These are phyloP conservation scores for Cenchrus americanus DNA, from an alignment of 176 grass and related monocot species.

Conservation along the genomic window DNA sequence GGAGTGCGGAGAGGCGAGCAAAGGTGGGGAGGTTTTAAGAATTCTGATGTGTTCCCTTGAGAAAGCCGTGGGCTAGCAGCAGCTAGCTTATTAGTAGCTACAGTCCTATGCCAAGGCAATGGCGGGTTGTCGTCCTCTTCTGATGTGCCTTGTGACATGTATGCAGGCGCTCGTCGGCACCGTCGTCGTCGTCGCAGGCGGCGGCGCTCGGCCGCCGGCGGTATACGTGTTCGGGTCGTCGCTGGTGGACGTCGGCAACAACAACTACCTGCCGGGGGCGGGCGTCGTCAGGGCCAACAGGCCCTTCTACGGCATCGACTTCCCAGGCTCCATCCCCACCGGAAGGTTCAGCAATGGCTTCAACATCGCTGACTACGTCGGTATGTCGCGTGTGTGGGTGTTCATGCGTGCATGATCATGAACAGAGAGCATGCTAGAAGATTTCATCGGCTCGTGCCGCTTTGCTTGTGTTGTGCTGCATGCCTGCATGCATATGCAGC, in stretches of 20 bases:
- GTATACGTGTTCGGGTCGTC: slow-evolving; percentile 55
- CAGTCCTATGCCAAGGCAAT: neutral
- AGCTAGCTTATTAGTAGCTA: neutral
- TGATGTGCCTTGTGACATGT: neutral
- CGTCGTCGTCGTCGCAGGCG: neutral
- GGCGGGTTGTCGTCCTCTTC: neutral
- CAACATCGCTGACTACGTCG: slow-evolving; percentile 47
- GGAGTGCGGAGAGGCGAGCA: too few species aligned
- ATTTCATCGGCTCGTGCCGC: neutral
- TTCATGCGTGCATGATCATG: neutral
- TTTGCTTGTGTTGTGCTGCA: neutral
- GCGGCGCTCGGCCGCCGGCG: neutral
- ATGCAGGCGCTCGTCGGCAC: neutral
- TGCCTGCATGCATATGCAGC: slow-evolving; percentile 18
- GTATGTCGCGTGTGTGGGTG: neutral
- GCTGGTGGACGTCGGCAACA: slow-evolving; percentile 53
- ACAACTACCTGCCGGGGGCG: slow-evolving; percentile 33
- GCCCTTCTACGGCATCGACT: slow-evolving; percentile 50
- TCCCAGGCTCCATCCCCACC: slow-evolving; percentile 36
- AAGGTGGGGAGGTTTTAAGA: too few species aligned
- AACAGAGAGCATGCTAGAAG: neutral
- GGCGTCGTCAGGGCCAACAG: slow-evolving; percentile 29
- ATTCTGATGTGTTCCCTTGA: neutral
- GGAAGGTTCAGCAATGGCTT: slow-evolving; percentile 72
- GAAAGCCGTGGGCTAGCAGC: neutral